A percentile compares a stretch with the other conserved stretches of the same genome.
Conservation (phyloP, 441 rosid genomes). For the Syzygium malaccense region DNA sequence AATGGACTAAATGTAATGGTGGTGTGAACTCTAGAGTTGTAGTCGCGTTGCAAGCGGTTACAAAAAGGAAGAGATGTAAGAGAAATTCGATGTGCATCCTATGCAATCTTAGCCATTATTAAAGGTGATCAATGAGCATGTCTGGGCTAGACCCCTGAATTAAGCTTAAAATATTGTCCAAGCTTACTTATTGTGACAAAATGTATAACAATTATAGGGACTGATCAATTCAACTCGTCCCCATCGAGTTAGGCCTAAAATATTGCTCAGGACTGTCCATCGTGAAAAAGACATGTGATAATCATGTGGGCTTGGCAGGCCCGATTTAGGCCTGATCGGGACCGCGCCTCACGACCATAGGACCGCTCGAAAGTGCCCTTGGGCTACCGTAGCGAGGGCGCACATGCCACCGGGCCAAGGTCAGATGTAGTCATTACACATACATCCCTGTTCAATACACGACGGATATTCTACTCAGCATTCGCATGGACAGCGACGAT, state of each 20-base stretch:
- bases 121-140: neutral
- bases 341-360: fast-evolving
- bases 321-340: neutral
- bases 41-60: neutral
- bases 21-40: neutral
- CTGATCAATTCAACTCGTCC: neutral
- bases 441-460: neutral
- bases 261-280: fast-evolving
- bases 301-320: neutral
- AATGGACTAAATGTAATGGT: too few relatives aligned
- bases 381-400: neutral
- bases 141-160: fast-evolving
- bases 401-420: neutral
- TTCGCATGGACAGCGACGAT: neutral
- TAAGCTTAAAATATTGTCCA: neutral
- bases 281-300: neutral
- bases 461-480: neutral
- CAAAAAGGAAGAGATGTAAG: neutral
- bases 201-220: neutral
- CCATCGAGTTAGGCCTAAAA: neutral
- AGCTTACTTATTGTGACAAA: neutral
- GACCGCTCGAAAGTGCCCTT: neutral
- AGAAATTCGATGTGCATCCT: neutral
- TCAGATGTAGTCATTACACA: neutral
- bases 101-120: neutral